A percentile compares a stretch with the other conserved stretches of the same genome.
Conservation (phyloP, 2,329 filamentous ascomycete species). For the Aureobasidium sp. region DNA sequence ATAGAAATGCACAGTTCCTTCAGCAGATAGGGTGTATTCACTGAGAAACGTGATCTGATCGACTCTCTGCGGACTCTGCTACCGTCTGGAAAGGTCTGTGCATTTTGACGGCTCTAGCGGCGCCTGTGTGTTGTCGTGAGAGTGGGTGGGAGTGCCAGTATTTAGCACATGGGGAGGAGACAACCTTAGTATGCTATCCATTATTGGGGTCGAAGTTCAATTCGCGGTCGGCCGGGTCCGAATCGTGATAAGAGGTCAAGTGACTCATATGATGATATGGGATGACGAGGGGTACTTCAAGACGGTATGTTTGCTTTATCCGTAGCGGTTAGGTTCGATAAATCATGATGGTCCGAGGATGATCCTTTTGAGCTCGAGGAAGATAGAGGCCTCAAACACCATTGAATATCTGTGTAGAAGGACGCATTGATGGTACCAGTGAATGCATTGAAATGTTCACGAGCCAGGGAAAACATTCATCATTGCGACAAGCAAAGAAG, state of each 20-base stretch:
- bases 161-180: not conserved
- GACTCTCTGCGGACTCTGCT: too few species aligned
- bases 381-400: not conserved
- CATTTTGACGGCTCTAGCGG: too few species aligned
- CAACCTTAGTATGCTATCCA: not conserved
- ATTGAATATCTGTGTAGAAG: not conserved
- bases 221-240: not conserved
- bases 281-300: too few species aligned
- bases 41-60: too few species aligned
- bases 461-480: not conserved
- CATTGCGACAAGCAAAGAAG: not conserved
- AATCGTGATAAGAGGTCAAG: not conserved
- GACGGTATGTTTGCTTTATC: conserved; percentile 2
- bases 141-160: too few species aligned
- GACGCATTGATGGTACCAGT: not conserved
- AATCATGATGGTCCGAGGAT: not conserved
- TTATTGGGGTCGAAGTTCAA: too few species aligned
- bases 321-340: not conserved
- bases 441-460: not conserved
- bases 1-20: too few species aligned
- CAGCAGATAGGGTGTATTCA: too few species aligned
- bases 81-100: too few species aligned
- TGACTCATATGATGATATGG: not conserved
- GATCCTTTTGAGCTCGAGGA: not conserved
- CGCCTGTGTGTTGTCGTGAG: too few species aligned